Conservation (phyloP, 164 flowering plant species). For the Warburgia ugandensis region DNA sequence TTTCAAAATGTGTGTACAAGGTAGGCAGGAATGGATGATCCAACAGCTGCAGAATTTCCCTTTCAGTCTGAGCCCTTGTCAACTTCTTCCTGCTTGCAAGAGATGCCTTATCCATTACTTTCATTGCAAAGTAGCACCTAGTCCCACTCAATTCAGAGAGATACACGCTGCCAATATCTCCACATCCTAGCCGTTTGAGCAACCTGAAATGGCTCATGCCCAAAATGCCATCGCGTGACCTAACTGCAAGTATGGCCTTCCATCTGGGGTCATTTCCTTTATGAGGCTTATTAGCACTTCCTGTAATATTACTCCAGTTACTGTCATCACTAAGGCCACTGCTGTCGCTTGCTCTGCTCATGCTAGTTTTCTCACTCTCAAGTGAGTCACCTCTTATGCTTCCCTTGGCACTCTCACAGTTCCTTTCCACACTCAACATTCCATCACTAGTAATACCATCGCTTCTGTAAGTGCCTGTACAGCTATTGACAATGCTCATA, state of each 20-base stretch:
- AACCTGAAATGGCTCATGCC: constrained; percentile 91
- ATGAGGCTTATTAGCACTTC: constrained; percentile 90
- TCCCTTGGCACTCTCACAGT: constrained; percentile 58
- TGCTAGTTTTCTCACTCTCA: constrained; percentile 84
- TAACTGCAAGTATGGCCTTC: constrained; percentile 84
- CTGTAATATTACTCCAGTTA: constrained; percentile 84
- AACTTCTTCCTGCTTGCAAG: constrained; percentile 61
- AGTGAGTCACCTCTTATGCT: constrained; percentile 74
- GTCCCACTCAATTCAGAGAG: constrained; percentile 44
- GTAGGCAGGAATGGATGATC: constrained; percentile 83
- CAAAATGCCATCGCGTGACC: constrained; percentile 73
- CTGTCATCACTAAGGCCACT: constrained; percentile 97
- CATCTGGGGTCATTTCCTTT: constrained; percentile 96
- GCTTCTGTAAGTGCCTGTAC: constrained; percentile 68
- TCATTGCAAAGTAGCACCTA: constrained; percentile 52
- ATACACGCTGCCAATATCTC: constrained; percentile 66
- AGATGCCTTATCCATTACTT: constrained; percentile 84
- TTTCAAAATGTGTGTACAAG: constrained; percentile 55
- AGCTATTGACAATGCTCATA: constrained; percentile 82
- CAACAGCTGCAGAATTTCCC: constrained; percentile 59
- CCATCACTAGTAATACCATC: constrained; percentile 69
- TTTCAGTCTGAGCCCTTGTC: constrained; percentile 63
- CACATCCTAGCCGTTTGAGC: constrained; percentile 59
- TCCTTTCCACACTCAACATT: constrained; percentile 64
- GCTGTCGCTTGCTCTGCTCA: constrained; percentile 86